Percentiles rank a stretch among this genome's conserved stretches.
Evolutionary conservation across 2,329 filamentous ascomycete genomes (phyloP).

Genomic region (Penicillium sp.): DNA sequence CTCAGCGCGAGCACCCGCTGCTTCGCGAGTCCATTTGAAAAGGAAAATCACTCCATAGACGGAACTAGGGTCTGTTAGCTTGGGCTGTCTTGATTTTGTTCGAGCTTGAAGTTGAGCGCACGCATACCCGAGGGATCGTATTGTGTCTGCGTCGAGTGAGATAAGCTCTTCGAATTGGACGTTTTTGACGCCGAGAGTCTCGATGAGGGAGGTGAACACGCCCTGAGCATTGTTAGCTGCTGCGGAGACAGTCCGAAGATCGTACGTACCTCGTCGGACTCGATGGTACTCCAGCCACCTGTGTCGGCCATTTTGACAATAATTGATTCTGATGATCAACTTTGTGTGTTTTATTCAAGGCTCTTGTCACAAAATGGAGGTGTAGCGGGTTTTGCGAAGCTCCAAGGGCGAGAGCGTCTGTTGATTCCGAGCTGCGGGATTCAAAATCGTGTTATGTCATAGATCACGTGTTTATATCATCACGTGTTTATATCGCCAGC

Average conservation of each 20-base stretch:
- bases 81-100: slow-evolving; percentile 4
- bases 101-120: background rate
- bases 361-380: background rate
- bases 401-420: background rate
- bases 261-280: slow-evolving; percentile 82
- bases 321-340: background rate
- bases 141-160: slow-evolving; percentile 74
- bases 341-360: background rate
- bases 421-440: background rate
- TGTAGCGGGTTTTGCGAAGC: slow-evolving; percentile 2
- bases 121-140: slow-evolving; percentile 48
- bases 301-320: slow-evolving; percentile 57
- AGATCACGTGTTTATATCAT: slow-evolving; percentile 14
- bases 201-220: slow-evolving; percentile 95
- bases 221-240: slow-evolving; percentile 58
- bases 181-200: slow-evolving; percentile 85
- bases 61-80: slow-evolving; percentile 55
- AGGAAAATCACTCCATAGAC: slow-evolving; percentile 98
- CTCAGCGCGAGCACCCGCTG: slow-evolving; percentile 68
- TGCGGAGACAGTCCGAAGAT: background rate
- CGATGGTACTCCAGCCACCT: slow-evolving; percentile 92
- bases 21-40: slow-evolving; percentile 73
- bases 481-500: background rate
- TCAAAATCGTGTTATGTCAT: slow-evolving; percentile 16
- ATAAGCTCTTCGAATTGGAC: slow-evolving; percentile 98